Conservation (phyloP, 306 rosid species). For the Albizia julibrissin region DNA sequence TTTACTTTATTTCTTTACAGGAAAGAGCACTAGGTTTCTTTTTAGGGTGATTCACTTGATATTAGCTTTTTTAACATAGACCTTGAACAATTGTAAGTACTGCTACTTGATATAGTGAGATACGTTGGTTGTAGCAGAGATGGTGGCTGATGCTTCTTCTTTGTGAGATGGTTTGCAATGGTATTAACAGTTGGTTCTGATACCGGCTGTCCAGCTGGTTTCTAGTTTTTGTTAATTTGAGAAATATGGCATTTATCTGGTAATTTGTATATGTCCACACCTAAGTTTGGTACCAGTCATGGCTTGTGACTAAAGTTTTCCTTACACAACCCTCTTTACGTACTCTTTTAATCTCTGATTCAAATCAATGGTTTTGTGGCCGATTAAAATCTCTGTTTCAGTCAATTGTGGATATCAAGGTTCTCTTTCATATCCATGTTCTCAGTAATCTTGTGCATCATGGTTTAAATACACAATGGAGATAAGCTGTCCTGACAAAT, state of each 20-base stretch:
- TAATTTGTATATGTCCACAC: not conserved
- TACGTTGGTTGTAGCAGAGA: constrained; percentile 49
- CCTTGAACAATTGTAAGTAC: constrained; percentile 37
- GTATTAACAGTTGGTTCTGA: constrained; percentile 37
- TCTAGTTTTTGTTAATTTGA: constrained; percentile 31
- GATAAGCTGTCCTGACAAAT: too few species aligned
- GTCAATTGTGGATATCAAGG: too few species aligned
- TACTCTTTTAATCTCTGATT: not conserved
- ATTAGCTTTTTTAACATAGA: constrained; percentile 27
- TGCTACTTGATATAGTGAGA: constrained; percentile 62
- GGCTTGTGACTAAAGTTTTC: not conserved
- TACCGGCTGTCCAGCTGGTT: constrained; percentile 47
- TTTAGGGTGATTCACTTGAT: constrained; percentile 31
- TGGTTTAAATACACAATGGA: too few species aligned
- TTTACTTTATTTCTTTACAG: too few species aligned
- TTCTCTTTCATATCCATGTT: too few species aligned
- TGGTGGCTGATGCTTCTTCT: constrained; percentile 56
- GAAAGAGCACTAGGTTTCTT: too few species aligned
- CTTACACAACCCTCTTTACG: not conserved
- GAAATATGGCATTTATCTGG: not conserved
- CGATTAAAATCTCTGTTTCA: too few species aligned
- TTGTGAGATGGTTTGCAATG: constrained; percentile 51
- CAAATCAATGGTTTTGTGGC: too few species aligned
- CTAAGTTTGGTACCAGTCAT: not conserved
- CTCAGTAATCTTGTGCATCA: too few species aligned